Percentiles rank a stretch among this genome's conserved stretches.
These are phyloP conservation scores for Wickerhamomyces sp. DNA, from an alignment of 1,139 yeast species.

Conservation along the genomic window DNA sequence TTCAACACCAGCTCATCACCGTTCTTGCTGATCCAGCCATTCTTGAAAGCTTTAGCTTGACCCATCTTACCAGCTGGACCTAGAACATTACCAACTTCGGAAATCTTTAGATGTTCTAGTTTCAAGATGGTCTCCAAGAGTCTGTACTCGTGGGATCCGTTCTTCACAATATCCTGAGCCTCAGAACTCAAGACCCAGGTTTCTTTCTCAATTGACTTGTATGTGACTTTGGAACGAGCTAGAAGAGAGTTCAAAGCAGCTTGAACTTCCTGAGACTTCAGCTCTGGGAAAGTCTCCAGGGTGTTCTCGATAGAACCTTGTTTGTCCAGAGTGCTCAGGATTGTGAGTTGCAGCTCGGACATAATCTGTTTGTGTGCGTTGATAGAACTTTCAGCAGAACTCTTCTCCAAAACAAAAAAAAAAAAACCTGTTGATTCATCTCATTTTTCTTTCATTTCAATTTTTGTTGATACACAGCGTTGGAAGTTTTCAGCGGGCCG, in stretches of 20 bases:
- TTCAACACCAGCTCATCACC: conserved; percentile 72
- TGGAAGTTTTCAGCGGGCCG: too few relatives aligned
- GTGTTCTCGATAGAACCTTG: conserved; percentile 63
- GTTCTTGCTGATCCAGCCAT: conserved; percentile 90
- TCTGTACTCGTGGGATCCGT: conserved; percentile 90
- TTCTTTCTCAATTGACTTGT: conserved; percentile 71
- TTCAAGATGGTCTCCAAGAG: conserved; percentile 72
- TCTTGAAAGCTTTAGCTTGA: conserved; percentile 97
- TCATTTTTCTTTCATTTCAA: too few relatives aligned
- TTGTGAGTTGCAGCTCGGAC: conserved; percentile 35
- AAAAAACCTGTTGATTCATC: too few relatives aligned
- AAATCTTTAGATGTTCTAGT: conserved; percentile 73
- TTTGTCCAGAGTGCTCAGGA: conserved; percentile 59
- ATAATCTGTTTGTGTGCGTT: conserved; percentile 14
- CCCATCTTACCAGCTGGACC: conserved; percentile 88
- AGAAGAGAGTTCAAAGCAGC: conserved; percentile 84
- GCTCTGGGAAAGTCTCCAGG: conserved; percentile 47
- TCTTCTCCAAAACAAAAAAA: too few relatives aligned
- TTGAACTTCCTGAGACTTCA: conserved; percentile 49
- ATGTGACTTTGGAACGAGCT: conserved; percentile 78
- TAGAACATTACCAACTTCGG: conserved; percentile 72
- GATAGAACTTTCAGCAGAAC: background rate
- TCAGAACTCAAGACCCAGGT: conserved; percentile 73
- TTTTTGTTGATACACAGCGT: too few relatives aligned
- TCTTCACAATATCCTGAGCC: conserved; percentile 68